Percentiles rank a stretch among this genome's conserved stretches.
These are phyloP conservation scores for Globisporangium emineosum DNA, from an alignment of 352 stramenopile genomes.

Conservation along the genomic window DNA sequence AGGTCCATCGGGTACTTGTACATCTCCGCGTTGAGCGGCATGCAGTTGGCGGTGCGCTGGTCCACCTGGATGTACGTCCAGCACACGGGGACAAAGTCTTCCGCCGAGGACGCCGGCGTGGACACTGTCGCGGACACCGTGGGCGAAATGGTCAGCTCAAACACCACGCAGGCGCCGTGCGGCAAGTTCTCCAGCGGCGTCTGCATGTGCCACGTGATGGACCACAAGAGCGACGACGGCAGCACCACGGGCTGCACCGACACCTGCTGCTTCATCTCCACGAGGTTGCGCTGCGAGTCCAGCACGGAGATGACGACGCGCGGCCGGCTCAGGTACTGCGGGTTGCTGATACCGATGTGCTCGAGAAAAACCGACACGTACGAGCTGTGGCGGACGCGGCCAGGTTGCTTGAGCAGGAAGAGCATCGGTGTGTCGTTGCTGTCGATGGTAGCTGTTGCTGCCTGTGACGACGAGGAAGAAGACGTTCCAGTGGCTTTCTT, in stretches of 20 bases:
- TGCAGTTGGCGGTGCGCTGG: conserved; percentile 72
- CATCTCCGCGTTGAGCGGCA: conserved; percentile 70
- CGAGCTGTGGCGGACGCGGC: conserved; percentile 70
- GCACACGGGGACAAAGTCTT: conserved; percentile 62
- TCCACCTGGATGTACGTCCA: conserved; percentile 85
- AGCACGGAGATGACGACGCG: conserved; percentile 72
- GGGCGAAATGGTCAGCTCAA: conserved; percentile 59
- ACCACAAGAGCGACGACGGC: conserved; percentile 65
- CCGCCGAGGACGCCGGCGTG: conserved; percentile 28
- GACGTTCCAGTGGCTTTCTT: conserved; percentile 14
- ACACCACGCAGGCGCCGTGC: conserved; percentile 62
- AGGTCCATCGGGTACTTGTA: conserved; percentile 81
- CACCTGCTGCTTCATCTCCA: conserved; percentile 80
- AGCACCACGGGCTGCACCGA: conserved; percentile 61
- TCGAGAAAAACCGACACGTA: conserved; percentile 84
- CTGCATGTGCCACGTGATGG: conserved; percentile 92
- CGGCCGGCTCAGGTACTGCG: conserved; percentile 48
- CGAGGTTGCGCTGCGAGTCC: conserved; percentile 55
- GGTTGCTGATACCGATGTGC: conserved; percentile 55
- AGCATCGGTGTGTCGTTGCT: conserved; percentile 38
- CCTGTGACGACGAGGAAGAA: too few species aligned
- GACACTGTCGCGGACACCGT: conserved; percentile 18
- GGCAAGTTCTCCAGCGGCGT: conserved; percentile 90
- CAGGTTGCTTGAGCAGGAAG: conserved; percentile 73
- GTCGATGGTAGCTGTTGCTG: conserved; percentile 19